A percentile compares a stretch with the other conserved stretches of the same genome.
Evolutionary conservation across 352 stramenopile genomes (phyloP).

Genomic region (Thraustochytrium striatum): DNA sequence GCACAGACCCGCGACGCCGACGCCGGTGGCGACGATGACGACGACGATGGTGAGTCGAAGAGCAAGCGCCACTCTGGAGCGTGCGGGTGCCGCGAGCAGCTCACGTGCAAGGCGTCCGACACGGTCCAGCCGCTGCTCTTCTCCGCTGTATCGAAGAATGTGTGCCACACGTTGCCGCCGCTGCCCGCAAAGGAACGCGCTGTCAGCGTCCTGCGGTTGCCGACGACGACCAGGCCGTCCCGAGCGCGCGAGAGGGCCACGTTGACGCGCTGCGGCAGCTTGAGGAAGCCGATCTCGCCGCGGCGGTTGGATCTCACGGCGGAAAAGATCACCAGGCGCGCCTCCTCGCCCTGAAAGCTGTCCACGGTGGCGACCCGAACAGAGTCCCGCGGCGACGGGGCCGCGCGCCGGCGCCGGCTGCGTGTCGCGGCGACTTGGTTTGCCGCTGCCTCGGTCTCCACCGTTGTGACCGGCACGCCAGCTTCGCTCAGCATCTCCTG

Average conservation of each 20-base stretch:
- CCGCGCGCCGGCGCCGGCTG: not conserved
- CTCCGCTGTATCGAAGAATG: no score
- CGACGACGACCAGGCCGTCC: not conserved
- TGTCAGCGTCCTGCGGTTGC: not conserved
- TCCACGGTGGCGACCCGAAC: not conserved
- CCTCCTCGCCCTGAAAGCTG: constrained; percentile 14
- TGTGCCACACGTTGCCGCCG: not conserved
- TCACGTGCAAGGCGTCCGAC: no score
- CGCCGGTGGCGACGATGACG: no score
- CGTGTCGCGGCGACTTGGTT: not conserved
- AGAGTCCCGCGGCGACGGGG: no score
- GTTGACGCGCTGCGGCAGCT: not conserved
- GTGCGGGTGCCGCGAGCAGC: no score
- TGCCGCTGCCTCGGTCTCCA: not conserved
- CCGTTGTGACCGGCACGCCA: not conserved
- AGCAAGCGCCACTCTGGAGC: no score
- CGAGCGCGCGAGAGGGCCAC: not conserved
- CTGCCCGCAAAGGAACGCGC: no score
- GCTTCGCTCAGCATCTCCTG: not conserved
- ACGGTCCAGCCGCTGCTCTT: no score
- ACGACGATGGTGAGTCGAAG: no score
- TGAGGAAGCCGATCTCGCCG: not conserved
- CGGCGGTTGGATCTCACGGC: not conserved
- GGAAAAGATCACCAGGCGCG: not conserved
- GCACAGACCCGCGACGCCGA: no score